Evolutionary conservation across 768 basidiomycete genomes (phyloP).

Genomic region (Mycena polygramma): DNA sequence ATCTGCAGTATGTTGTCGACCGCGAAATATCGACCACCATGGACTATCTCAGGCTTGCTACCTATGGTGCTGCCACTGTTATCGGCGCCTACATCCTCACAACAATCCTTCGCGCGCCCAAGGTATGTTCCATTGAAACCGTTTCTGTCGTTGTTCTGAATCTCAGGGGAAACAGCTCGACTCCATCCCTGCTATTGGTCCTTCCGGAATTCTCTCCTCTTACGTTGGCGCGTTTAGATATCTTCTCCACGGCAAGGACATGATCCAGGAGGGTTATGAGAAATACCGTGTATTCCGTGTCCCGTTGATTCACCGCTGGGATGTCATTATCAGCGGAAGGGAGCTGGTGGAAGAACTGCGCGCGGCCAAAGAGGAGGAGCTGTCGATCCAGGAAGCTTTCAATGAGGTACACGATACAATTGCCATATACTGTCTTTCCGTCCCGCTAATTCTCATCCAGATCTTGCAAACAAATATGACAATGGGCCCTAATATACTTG

Average conservation of each 20-base stretch:
- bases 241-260: slow-evolving; percentile 25
- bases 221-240: slow-evolving; percentile 28
- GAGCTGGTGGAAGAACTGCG: slow-evolving; percentile 40
- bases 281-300: slow-evolving; percentile 36
- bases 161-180: slow-evolving; percentile 8
- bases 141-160: neutral
- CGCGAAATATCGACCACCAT: neutral
- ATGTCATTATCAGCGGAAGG: slow-evolving; percentile 36
- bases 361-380: slow-evolving; percentile 38
- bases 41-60: slow-evolving; percentile 23
- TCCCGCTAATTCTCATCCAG: slow-evolving; percentile 4
- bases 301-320: slow-evolving; percentile 37
- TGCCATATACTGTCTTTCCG: neutral
- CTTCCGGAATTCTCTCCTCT: slow-evolving; percentile 30
- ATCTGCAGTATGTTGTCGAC: neutral
- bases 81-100: slow-evolving; percentile 15
- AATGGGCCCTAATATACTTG: slow-evolving; percentile 34
- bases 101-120: neutral
- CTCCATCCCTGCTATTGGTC: slow-evolving; percentile 33
- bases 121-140: neutral
- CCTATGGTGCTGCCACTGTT: slow-evolving; percentile 15
- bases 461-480: slow-evolving; percentile 35
- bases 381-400: slow-evolving; percentile 37
- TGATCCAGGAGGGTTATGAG: slow-evolving; percentile 28
- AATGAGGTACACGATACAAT: slow-evolving; percentile 24